phyloP scores from a whole-genome alignment of 2,329 filamentous ascomycete genomes.

The Chaetomiaceae sp. region DNA sequence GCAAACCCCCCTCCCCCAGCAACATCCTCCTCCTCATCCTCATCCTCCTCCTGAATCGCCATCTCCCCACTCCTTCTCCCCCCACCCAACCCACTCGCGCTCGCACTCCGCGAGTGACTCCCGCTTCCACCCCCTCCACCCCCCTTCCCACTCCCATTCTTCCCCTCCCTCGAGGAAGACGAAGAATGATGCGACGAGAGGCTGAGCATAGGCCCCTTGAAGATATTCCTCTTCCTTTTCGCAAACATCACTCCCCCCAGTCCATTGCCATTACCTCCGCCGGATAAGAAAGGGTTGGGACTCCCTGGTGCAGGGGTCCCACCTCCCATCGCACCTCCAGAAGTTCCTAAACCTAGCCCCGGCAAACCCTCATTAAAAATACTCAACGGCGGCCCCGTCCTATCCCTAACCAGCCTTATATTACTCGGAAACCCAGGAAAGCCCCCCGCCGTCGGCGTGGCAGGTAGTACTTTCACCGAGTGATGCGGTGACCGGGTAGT shows the following conservation, averaged over 20 bases:
- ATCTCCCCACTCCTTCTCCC: conserved; percentile 65
- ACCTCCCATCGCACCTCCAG: neutral
- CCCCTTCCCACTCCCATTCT: conserved; percentile 26
- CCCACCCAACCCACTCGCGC: conserved; percentile 55
- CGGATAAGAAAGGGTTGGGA: conserved; percentile 45
- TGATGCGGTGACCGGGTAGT: conserved; percentile 74
- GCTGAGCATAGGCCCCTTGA: conserved; percentile 72
- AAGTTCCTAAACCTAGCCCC: conserved; percentile 18
- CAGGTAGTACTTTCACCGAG: conserved; percentile 91
- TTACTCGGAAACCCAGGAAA: conserved; percentile 66
- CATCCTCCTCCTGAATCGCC: conserved; percentile 59
- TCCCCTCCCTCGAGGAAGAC: neutral
- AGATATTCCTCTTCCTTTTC: conserved; percentile 73
- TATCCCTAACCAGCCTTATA: conserved; percentile 70
- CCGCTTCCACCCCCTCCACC: conserved; percentile 25
- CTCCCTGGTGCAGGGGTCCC: conserved; percentile 38
- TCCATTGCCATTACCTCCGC: conserved; percentile 1
- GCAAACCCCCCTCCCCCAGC: neutral
- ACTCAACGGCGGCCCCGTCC: conserved; percentile 46
- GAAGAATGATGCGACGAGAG: conserved; percentile 29
- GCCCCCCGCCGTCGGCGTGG: conserved; percentile 66
- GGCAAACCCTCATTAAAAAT: conserved; percentile 58
- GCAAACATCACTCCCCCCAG: conserved; percentile 65
- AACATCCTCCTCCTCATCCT: conserved; percentile 21
- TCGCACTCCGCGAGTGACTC: conserved; percentile 52